Conservation (phyloP, 352 stramenopile genomes). For the Phytophthora ohioensis region DNA sequence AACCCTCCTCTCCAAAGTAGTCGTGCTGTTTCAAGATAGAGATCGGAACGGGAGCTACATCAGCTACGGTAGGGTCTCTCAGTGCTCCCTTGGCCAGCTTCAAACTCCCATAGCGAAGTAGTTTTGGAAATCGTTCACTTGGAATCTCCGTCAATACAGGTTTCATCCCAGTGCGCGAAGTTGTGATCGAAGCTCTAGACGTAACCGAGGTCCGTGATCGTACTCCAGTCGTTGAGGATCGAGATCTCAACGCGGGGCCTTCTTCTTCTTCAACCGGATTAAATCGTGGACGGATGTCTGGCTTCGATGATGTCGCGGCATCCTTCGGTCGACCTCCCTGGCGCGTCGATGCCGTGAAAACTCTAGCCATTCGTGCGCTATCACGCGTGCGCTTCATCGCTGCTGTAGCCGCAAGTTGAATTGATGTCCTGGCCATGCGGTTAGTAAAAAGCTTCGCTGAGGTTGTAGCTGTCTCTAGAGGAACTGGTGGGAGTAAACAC, state of each 20-base stretch:
- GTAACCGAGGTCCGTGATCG: slow-evolving; percentile 10
- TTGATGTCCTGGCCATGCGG: slow-evolving; percentile 23
- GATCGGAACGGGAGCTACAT: slow-evolving; percentile 45
- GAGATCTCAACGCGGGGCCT: not conserved
- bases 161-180: slow-evolving; percentile 11
- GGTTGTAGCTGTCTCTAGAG: slow-evolving; percentile 2
- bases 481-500: slow-evolving; percentile 50
- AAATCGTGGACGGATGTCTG: slow-evolving; percentile 13
- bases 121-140: slow-evolving; percentile 20
- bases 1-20: slow-evolving; percentile 72
- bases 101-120: slow-evolving; percentile 33
- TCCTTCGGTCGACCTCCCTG: slow-evolving; percentile 19
- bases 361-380: slow-evolving; percentile 25
- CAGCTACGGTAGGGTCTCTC: slow-evolving; percentile 17
- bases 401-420: slow-evolving; percentile 27
- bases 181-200: slow-evolving; percentile 12
- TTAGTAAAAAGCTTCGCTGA: slow-evolving; percentile 5
- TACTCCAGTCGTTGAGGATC: not conserved
- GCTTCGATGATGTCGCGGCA: not conserved
- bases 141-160: slow-evolving; percentile 6
- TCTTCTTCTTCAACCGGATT: slow-evolving; percentile 17
- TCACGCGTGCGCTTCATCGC: slow-evolving; percentile 33
- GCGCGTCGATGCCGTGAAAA: slow-evolving; percentile 26
- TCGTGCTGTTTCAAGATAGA: slow-evolving; percentile 59
- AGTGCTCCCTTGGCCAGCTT: slow-evolving; percentile 19